phyloP scores from a whole-genome alignment of 2,329 filamentous ascomycete species.

The Tolypocladium nubicola region DNA sequence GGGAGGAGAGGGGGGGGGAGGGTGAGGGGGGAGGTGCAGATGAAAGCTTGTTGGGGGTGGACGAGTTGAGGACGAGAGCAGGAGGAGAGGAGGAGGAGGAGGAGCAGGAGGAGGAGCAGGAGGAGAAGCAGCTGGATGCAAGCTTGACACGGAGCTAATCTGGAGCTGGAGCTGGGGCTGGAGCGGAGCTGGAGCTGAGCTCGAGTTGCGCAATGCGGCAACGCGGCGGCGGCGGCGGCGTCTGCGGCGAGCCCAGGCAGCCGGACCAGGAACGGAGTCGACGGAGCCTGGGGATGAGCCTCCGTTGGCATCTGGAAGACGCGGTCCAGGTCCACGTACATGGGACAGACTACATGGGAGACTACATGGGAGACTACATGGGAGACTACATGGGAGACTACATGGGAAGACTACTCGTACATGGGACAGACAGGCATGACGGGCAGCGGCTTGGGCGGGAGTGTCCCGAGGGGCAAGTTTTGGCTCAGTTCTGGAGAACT shows the following conservation, averaged over 20 bases:
- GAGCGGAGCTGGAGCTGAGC: neutral
- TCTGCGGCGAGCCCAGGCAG: neutral
- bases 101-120: too few species aligned
- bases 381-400: too few species aligned
- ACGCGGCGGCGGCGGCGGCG: too few species aligned
- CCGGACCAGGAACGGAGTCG: neutral
- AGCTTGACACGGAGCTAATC: too few species aligned
- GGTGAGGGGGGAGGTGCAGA: neutral
- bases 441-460: too few species aligned
- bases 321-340: neutral
- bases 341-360: too few species aligned
- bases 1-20: neutral
- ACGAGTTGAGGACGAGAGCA: too few species aligned
- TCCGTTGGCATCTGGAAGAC: neutral
- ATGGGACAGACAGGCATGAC: neutral
- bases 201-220: neutral
- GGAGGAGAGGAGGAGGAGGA: too few species aligned
- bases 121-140: neutral
- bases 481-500: too few species aligned
- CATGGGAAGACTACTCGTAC: neutral
- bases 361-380: neutral
- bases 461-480: too few species aligned
- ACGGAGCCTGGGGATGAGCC: neutral
- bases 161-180: neutral
- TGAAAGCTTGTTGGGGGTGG: neutral